These are phyloP conservation scores for Pythium aquatile DNA, from an alignment of 352 stramenopile genomes.

Conservation along the genomic window DNA sequence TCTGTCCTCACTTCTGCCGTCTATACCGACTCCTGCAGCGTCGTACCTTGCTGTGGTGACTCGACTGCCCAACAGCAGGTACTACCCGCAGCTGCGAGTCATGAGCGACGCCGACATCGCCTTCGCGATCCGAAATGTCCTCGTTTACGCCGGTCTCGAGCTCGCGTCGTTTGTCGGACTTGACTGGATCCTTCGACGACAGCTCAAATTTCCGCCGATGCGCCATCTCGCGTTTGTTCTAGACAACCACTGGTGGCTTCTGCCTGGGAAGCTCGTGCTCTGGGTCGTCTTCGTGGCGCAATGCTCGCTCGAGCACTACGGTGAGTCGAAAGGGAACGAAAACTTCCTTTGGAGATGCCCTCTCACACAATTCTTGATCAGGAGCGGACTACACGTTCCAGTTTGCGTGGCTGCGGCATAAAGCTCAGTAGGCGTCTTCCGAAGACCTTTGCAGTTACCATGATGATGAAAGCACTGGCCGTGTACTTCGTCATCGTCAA, in stretches of 20 bases:
- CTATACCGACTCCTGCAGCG: not conserved
- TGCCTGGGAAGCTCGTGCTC: conserved; percentile 39
- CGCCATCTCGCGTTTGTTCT: conserved; percentile 41
- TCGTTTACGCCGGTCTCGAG: conserved; percentile 38
- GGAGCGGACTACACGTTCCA: not conserved
- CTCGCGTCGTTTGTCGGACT: conserved; percentile 36
- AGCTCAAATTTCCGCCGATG: conserved; percentile 27
- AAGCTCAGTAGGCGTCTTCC: no score
- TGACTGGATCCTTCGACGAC: conserved; percentile 16
- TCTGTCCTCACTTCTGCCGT: no score
- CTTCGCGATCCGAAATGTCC: conserved; percentile 27
- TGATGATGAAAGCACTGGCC: no score
- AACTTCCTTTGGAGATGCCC: no score
- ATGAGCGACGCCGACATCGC: conserved; percentile 23
- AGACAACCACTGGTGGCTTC: conserved; percentile 29
- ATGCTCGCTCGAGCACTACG: conserved; percentile 30
- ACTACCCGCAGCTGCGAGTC: conserved; percentile 21
- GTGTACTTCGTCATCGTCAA: no score
- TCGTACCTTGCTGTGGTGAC: conserved; percentile 4
- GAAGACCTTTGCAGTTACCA: no score
- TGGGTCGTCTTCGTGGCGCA: conserved; percentile 45
- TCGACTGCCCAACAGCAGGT: not conserved
- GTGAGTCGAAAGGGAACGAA: conserved; percentile 9
- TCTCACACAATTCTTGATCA: not conserved
- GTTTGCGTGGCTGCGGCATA: not conserved